A percentile compares a stretch with the other conserved stretches of the same genome.
phyloP scores from a whole-genome alignment of 2,329 filamentous ascomycete genomes.

The Colletotrichum sp. region DNA sequence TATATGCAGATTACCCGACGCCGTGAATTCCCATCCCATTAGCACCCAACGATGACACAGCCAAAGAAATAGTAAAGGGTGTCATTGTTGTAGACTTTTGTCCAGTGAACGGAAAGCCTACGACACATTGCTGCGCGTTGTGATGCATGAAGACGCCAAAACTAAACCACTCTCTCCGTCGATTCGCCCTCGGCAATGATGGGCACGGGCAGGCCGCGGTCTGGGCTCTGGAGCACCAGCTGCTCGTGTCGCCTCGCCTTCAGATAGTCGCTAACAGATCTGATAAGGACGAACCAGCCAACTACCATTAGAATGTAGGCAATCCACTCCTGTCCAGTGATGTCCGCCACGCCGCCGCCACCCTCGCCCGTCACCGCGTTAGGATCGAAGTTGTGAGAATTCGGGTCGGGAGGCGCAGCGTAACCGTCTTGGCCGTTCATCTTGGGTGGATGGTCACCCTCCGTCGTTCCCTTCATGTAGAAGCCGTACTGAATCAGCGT shows the following conservation, averaged over 20 bases:
- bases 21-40: background rate
- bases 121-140: background rate
- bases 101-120: background rate
- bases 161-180: slow-evolving; percentile 75
- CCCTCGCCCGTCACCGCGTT: slow-evolving; percentile 61
- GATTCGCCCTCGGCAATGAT: slow-evolving; percentile 87
- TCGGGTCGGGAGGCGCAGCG: slow-evolving; percentile 81
- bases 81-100: background rate
- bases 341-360: slow-evolving; percentile 53
- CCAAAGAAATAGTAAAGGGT: slow-evolving; percentile 1
- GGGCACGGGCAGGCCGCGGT: slow-evolving; percentile 82
- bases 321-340: slow-evolving; percentile 83
- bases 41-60: background rate
- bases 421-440: slow-evolving; percentile 62
- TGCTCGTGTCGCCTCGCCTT: slow-evolving; percentile 89
- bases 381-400: slow-evolving; percentile 87
- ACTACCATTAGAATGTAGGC: slow-evolving; percentile 95
- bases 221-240: slow-evolving; percentile 89
- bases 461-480: slow-evolving; percentile 73
- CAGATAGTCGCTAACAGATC: slow-evolving; percentile 90
- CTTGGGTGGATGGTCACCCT: slow-evolving; percentile 38
- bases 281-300: slow-evolving; percentile 96
- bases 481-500: slow-evolving; percentile 97
- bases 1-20: slow-evolving; percentile 17
- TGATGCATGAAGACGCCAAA: background rate